Base-by-base conservation (phyloP, 495 filamentous ascomycete genomes). In the Neurospora sp. region DNA sequence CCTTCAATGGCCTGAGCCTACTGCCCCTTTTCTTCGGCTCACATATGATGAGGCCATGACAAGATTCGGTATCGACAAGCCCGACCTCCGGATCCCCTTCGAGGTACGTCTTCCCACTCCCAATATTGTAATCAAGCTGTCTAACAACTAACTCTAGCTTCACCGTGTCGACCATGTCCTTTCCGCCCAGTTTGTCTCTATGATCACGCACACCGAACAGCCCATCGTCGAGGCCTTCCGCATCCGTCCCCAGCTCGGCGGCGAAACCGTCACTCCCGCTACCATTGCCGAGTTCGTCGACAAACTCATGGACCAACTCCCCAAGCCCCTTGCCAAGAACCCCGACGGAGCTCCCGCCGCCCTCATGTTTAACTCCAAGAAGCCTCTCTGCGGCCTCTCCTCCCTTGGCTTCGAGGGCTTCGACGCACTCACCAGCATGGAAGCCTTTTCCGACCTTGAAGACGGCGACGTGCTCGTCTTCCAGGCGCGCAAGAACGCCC, bases 51-150 rank as follows among this genome's bases (percentile, higher is more conserved):
- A 91, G 41, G 93, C 90, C 45, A 98, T 99, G 94, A 80, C 83
- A 4, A 82, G 79, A 14, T 96, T 93, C 76, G 96, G 96, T 7
- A 91, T 89, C 16, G 96, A 99, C 80, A 99, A 99, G 78, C 96
- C 96, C 2, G 96, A 99, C 79, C 83, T 93, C 3, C 87, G 96
- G 8, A 86, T 90, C 14, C 75, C 78, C 22, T 79, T 82, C 61
- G 75, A 83, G 74, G 87, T 88, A 78, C 14, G 83, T 73, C 38
- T 38, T 53, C 35, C 68, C 31, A 20, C 42, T 31, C 27, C 1
- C 2, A 4, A 37, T 2, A 8, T 39, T 2, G 17, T 39, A 9
- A 37, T 35, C 38, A 1, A 40, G 41, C 12, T n/a, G 48, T 14
- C 76, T 82, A 73, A 82, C 70, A 9, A 12, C 8, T 16, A 17